Base-by-base conservation (phyloP, 2,329 filamentous ascomycete species). In the Pseudocercospora macadamiae region DNA sequence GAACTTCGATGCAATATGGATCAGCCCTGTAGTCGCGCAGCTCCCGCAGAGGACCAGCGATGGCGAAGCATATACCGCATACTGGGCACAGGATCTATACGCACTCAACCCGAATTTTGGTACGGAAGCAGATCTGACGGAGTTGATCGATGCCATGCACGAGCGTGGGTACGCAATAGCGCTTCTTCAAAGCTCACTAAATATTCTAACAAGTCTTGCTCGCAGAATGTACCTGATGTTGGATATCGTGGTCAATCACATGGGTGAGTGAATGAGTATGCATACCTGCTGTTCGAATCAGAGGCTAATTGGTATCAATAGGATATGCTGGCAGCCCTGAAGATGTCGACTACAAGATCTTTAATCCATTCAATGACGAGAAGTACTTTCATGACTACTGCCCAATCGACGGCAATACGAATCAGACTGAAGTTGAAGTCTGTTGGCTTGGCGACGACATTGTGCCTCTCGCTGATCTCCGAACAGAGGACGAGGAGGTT, bases 311-410 rank as follows among this genome's bases (percentile, higher is more conserved):
- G 12, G 26, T 39, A 9, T 16, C 18, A 34, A 16, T 30, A 62
- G 61, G 74, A n/a, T 85, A 80, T 67, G 71, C 75, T 26, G 82
- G 83, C 21, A 71, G 75, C n/a, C 71, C 73, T 0, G 59, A 63
- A 26, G 74, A 75, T 3, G 78, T 86, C 36, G 79, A 86, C 70
- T 87, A 86, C 67, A 76, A 74, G 58, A 67, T 73, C 14, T 80
- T 82, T 44, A 73, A 77, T 19, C 80, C 83, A 6, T 84, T 87
- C 66, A 81, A 87, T 70, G 73, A 82, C 25, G 59, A 77, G 16
- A 79, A 78, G 21, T 86, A 86, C 65, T 90, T 84, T 73, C 86
- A 90, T 68, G 44, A 79, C 1, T 83, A 80, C 66, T 89, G 87
- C 72, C 67, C 68, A 2, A 77, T 84, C 53, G 69, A 87, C 70